Conservation (phyloP, 2,329 filamentous ascomycete genomes). For the Cephalotrichum gorgonifer region DNA sequence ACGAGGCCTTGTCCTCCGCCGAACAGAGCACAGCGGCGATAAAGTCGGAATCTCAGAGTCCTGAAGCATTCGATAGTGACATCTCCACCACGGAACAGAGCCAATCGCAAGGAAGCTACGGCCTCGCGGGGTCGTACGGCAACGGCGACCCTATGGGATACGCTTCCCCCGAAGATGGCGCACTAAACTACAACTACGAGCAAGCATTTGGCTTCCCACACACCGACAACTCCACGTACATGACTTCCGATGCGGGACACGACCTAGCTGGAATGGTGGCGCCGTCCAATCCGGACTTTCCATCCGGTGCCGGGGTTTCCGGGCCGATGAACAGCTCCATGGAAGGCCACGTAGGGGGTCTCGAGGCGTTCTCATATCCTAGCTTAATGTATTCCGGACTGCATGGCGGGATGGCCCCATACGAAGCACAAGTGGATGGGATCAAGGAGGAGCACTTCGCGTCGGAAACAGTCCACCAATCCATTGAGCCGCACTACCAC, state of each 20-base stretch:
- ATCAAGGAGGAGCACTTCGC: neutral
- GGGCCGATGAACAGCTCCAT: constrained; percentile 1
- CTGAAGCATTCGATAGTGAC: neutral
- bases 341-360: neutral
- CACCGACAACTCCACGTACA: neutral
- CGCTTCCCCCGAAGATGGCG: neutral
- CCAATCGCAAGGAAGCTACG: neutral
- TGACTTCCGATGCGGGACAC: neutral
- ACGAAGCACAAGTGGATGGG: neutral
- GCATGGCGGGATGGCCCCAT: neutral
- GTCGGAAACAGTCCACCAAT: neutral
- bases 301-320: neutral
- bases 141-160: neutral
- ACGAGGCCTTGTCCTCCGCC: neutral
- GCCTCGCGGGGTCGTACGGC: neutral
- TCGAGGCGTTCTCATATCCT: constrained; percentile 2
- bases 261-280: neutral
- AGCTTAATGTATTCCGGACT: neutral
- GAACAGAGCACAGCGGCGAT: neutral
- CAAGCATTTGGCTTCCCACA: neutral
- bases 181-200: neutral
- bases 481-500: neutral
- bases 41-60: constrained; percentile 1
- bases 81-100: neutral
- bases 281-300: neutral